Conservation (phyloP, 768 basidiomycete species). For the Boletus speciosus region DNA sequence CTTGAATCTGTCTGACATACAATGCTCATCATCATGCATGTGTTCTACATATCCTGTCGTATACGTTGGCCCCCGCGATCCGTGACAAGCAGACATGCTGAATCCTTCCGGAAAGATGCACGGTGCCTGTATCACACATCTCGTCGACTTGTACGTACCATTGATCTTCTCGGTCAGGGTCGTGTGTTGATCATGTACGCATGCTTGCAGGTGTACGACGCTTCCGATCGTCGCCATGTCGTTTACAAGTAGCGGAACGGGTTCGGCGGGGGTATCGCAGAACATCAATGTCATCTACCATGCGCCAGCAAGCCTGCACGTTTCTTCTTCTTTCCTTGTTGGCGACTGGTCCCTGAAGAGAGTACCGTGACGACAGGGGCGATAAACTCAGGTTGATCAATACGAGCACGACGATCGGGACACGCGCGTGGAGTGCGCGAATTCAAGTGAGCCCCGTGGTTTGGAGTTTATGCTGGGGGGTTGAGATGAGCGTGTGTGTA, state of each 20-base stretch:
- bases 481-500: slow-evolving; percentile 6
- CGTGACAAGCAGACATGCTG: slow-evolving; percentile 40
- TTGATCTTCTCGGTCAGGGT: not conserved
- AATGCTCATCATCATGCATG: not conserved
- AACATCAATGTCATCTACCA: slow-evolving; percentile 47
- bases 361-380: slow-evolving; percentile 33
- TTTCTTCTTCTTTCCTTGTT: not conserved
- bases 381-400: slow-evolving; percentile 42
- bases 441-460: slow-evolving; percentile 34
- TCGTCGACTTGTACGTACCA: slow-evolving; percentile 45
- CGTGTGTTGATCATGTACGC: not conserved
- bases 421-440: slow-evolving; percentile 32
- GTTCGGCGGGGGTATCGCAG: slow-evolving; percentile 40
- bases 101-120: slow-evolving; percentile 36
- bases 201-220: slow-evolving; percentile 37
- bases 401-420: slow-evolving; percentile 34
- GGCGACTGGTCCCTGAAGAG: not conserved
- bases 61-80: not conserved
- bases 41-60: not conserved
- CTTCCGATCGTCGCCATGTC: slow-evolving; percentile 37
- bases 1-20: not conserved
- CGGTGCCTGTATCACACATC: slow-evolving; percentile 39
- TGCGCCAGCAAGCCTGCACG: slow-evolving; percentile 38
- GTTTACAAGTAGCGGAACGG: slow-evolving; percentile 28
- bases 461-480: not conserved